phyloP scores from a whole-genome alignment of 2,329 filamentous ascomycete genomes.

The Calcarisporium arbuscula region DNA sequence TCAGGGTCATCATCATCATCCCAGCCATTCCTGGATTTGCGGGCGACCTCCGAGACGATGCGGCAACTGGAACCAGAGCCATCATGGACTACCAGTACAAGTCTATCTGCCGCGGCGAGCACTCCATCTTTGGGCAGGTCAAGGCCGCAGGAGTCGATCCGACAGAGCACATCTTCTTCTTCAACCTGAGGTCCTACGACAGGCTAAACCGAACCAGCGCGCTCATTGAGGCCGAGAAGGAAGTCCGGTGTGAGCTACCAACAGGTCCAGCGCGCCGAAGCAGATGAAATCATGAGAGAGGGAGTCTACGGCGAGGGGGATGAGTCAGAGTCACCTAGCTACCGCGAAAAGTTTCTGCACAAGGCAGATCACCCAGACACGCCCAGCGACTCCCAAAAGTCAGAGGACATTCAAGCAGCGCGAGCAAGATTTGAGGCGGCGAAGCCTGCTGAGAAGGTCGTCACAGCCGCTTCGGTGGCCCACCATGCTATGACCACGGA shows the following conservation, averaged over 20 bases:
- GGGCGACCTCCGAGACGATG: conserved; percentile 77
- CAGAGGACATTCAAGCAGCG: conserved; percentile 37
- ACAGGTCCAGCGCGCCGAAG: conserved; percentile 80
- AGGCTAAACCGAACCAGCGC: conserved; percentile 76
- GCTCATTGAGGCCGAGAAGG: conserved; percentile 68
- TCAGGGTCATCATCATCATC: conserved; percentile 83
- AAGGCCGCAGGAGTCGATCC: conserved; percentile 69
- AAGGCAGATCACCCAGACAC: conserved; percentile 44
- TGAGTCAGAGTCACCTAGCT: conserved; percentile 11
- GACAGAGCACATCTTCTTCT: conserved; percentile 77
- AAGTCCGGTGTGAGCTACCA: conserved; percentile 78
- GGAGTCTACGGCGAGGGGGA: conserved; percentile 58
- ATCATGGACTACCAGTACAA: conserved; percentile 99
- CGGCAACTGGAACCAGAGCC: conserved; percentile 77
- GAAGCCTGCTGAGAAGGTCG: conserved; percentile 28
- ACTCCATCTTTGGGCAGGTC: conserved; percentile 84
- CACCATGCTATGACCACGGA: conserved; percentile 72
- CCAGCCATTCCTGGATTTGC: conserved; percentile 92
- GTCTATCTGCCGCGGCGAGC: conserved; percentile 82
- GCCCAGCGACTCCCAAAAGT: conserved; percentile 26
- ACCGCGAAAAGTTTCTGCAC: conserved; percentile 26
- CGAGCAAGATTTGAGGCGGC: conserved; percentile 48
- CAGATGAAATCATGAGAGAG: conserved; percentile 77
- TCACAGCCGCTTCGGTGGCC: conserved; percentile 47
- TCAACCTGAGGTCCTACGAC: conserved; percentile 90